Percentiles rank a stretch among this genome's conserved stretches.
Evolutionary conservation across 257 asterid genomes (phyloP).

Genomic region (Galeopsis tetrahit): DNA sequence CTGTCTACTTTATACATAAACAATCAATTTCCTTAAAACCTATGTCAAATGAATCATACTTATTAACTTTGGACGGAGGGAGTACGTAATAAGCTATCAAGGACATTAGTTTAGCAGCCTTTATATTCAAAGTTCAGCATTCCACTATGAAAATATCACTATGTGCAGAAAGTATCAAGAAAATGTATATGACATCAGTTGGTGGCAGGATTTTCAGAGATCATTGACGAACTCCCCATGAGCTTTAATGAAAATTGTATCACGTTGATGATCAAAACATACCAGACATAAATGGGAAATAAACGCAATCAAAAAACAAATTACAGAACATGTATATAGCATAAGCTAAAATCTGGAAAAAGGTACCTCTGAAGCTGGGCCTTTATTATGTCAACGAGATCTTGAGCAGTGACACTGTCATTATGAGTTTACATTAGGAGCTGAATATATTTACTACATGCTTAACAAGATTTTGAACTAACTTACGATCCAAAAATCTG

Average conservation of each 20-base stretch:
- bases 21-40: too few species aligned
- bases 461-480: constrained; percentile 1
- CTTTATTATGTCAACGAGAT: constrained; percentile 94
- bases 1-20: too few species aligned
- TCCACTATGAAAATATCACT: not conserved
- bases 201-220: constrained; percentile 6
- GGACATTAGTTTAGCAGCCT: not conserved
- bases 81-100: not conserved
- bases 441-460: constrained; percentile 1
- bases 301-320: not conserved
- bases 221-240: not conserved
- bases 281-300: not conserved
- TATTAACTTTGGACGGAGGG: too few species aligned
- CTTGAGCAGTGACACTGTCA: constrained; percentile 93
- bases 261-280: not conserved
- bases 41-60: too few species aligned
- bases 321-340: not conserved
- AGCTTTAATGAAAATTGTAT: not conserved
- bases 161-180: not conserved
- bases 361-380: constrained; percentile 93
- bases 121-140: constrained; percentile 5
- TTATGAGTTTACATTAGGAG: constrained; percentile 31
- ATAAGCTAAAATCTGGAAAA: constrained; percentile 12
- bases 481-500: constrained; percentile 88
- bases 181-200: not conserved